Evolutionary conservation across 495 filamentous ascomycete genomes (phyloP).

Genomic region (Lepraria neglecta): DNA sequence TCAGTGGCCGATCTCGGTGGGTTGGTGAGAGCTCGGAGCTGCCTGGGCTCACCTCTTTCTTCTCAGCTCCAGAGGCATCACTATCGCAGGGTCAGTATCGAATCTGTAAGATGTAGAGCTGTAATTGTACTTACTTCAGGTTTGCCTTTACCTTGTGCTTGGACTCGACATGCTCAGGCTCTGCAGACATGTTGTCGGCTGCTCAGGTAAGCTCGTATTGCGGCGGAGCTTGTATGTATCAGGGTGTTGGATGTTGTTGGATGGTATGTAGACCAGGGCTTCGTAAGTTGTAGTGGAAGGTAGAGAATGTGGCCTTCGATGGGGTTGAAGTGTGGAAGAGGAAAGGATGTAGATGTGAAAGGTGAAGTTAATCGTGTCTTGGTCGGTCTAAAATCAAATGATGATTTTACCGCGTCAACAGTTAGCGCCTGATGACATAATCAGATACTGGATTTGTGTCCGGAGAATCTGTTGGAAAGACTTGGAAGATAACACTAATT

Average conservation of each 20-base stretch:
- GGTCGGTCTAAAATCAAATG: slow-evolving; percentile 7
- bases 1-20: slow-evolving; percentile 31
- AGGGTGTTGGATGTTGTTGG: background rate
- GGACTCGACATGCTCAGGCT: slow-evolving; percentile 61
- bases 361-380: background rate
- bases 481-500: background rate
- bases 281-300: background rate
- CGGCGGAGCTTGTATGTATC: slow-evolving; percentile 3
- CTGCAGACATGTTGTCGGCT: slow-evolving; percentile 51
- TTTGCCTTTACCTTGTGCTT: slow-evolving; percentile 96
- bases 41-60: slow-evolving; percentile 62
- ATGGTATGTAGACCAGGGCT: background rate
- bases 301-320: background rate
- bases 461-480: slow-evolving; percentile 15
- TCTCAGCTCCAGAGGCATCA: slow-evolving; percentile 83
- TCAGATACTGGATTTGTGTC: background rate
- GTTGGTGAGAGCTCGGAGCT: slow-evolving; percentile 14
- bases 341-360: background rate
- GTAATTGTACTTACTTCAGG: slow-evolving; percentile 59
- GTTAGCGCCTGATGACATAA: slow-evolving; percentile 10
- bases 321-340: background rate
- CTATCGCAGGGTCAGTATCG: slow-evolving; percentile 41
- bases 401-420: slow-evolving; percentile 11
- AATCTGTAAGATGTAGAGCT: background rate
- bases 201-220: background rate